Evolutionary conservation across 2,329 filamentous ascomycete species (phyloP).

Genomic region (Pseudocercospora eumusae): DNA sequence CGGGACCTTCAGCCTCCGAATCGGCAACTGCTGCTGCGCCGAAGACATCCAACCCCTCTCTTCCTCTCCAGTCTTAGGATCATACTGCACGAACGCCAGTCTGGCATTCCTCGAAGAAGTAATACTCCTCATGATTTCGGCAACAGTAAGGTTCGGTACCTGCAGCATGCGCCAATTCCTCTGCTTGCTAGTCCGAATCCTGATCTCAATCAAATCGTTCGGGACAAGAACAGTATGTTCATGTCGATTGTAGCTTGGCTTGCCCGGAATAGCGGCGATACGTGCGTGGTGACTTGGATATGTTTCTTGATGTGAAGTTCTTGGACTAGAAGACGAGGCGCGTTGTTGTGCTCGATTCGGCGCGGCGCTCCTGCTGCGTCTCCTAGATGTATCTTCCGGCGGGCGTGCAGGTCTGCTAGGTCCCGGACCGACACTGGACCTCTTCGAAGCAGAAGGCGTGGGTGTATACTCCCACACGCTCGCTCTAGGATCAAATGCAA

Average conservation of each 20-base stretch:
- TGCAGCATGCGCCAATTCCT: neutral
- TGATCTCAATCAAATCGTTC: constrained; percentile 1
- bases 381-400: neutral
- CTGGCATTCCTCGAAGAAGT: neutral
- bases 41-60: neutral
- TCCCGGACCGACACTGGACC: neutral
- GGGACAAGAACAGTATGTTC: neutral
- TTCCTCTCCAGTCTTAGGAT: neutral
- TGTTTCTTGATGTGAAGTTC: neutral
- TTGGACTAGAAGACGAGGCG: neutral
- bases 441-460: neutral
- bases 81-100: constrained; percentile 2
- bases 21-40: neutral
- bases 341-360: constrained; percentile 4
- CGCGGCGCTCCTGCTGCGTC: constrained; percentile 3
- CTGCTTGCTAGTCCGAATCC: constrained; percentile 2
- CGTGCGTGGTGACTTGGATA: constrained; percentile 1
- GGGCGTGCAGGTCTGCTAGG: neutral
- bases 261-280: neutral
- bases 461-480: neutral
- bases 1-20: neutral
- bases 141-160: neutral
- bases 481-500: constrained; percentile 4
- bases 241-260: neutral
- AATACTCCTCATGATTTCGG: neutral